Conservation (phyloP, 2,329 filamentous ascomycete species). For the Microsporum canis region DNA sequence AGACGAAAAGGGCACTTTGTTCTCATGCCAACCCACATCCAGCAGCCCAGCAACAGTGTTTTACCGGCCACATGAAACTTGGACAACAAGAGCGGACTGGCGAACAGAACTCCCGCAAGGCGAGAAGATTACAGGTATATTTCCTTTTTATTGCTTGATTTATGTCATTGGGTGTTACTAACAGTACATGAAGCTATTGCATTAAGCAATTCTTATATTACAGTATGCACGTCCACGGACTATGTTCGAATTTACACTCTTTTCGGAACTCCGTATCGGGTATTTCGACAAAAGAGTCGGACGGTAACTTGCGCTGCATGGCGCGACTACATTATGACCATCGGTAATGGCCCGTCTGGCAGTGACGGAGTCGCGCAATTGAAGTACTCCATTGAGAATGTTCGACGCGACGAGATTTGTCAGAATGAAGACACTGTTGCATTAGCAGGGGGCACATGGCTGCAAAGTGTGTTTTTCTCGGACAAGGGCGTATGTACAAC, state of each 20-base stretch:
- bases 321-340: constrained; percentile 90
- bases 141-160: background rate
- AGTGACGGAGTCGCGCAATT: constrained; percentile 67
- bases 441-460: constrained; percentile 58
- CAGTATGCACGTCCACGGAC: constrained; percentile 72
- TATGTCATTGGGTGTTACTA: background rate
- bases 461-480: constrained; percentile 84
- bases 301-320: constrained; percentile 89
- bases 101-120: constrained; percentile 73
- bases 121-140: constrained; percentile 57
- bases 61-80: constrained; percentile 92
- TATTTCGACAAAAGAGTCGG: constrained; percentile 88
- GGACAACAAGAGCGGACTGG: constrained; percentile 87
- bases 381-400: constrained; percentile 85
- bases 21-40: constrained; percentile 63
- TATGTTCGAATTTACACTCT: constrained; percentile 90
- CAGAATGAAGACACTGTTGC: constrained; percentile 90
- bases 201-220: constrained; percentile 79
- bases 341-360: constrained; percentile 81
- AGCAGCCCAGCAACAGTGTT: constrained; percentile 71
- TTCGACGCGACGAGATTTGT: constrained; percentile 85
- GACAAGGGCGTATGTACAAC: constrained; percentile 59
- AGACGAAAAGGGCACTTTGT: constrained; percentile 70
- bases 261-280: constrained; percentile 76
- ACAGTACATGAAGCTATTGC: constrained; percentile 54